Conservation (phyloP, 2,329 filamentous ascomycete species). For the Hirsutella thompsonii region DNA sequence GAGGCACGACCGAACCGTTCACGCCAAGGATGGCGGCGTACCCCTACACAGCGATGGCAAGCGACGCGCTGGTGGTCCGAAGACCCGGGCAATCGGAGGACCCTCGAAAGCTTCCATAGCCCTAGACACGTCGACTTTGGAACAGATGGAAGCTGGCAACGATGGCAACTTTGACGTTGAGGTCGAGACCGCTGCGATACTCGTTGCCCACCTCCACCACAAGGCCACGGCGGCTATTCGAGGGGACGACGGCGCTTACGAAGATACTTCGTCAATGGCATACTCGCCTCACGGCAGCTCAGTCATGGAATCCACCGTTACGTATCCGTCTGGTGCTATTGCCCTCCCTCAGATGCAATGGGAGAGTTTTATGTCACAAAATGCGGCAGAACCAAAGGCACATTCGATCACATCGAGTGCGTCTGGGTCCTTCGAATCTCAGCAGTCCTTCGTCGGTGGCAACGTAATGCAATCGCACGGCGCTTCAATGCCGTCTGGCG, state of each 20-base stretch:
- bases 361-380: slow-evolving; percentile 73
- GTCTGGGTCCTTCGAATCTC: slow-evolving; percentile 55
- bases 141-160: slow-evolving; percentile 84
- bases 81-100: slow-evolving; percentile 47
- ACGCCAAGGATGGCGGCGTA: slow-evolving; percentile 92
- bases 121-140: slow-evolving; percentile 74
- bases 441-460: slow-evolving; percentile 47
- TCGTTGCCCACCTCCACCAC: slow-evolving; percentile 96
- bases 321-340: slow-evolving; percentile 67
- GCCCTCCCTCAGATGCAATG: slow-evolving; percentile 79
- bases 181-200: slow-evolving; percentile 95
- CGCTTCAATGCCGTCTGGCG: slow-evolving; percentile 54
- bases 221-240: slow-evolving; percentile 69
- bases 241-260: slow-evolving; percentile 40
- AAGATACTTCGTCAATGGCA: slow-evolving; percentile 47
- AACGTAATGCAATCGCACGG: slow-evolving; percentile 43
- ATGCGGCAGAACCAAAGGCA: slow-evolving; percentile 58
- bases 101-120: slow-evolving; percentile 66
- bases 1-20: slow-evolving; percentile 93
- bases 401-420: slow-evolving; percentile 58
- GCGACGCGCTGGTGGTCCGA: slow-evolving; percentile 59
- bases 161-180: slow-evolving; percentile 93
- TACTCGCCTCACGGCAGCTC: slow-evolving; percentile 61
- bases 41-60: slow-evolving; percentile 92
- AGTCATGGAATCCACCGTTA: slow-evolving; percentile 64